These are phyloP conservation scores for Gastrodia elata DNA, from an alignment of 106 monocot species.

Conservation along the genomic window DNA sequence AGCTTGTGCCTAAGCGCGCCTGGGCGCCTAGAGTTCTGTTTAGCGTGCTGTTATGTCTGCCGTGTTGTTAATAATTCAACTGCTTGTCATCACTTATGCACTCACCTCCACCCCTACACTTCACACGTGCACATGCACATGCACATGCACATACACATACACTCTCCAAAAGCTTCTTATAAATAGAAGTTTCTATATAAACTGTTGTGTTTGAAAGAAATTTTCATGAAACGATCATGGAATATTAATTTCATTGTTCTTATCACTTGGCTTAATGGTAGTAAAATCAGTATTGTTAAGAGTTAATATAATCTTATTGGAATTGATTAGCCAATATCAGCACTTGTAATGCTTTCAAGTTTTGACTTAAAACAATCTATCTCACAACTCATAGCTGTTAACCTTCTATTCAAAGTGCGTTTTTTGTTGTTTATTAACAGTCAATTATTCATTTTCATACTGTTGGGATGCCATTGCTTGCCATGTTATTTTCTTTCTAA, in stretches of 20 bases:
- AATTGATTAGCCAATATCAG: background rate
- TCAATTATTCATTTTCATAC: background rate
- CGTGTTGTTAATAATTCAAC: background rate
- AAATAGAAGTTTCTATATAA: background rate
- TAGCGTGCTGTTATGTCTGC: no score
- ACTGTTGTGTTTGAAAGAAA: background rate
- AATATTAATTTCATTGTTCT: background rate
- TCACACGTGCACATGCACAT: background rate
- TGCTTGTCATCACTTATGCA: background rate
- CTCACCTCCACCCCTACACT: background rate
- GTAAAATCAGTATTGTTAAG: background rate
- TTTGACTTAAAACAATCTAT: background rate
- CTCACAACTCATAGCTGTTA: background rate
- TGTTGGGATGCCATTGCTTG: background rate
- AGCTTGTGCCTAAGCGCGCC: no score
- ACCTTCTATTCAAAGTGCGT: background rate
- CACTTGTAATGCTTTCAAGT: background rate
- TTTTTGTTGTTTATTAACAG: background rate
- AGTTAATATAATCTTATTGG: background rate
- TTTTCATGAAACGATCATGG: background rate
- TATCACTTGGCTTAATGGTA: background rate
- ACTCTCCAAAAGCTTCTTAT: no score
- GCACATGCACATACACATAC: background rate
- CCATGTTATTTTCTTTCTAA: background rate
- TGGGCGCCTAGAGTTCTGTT: no score